Evolutionary conservation across 192 early-diverging fungal genomes (phyloP).

Genomic region (Entophlyctis luteolus): DNA sequence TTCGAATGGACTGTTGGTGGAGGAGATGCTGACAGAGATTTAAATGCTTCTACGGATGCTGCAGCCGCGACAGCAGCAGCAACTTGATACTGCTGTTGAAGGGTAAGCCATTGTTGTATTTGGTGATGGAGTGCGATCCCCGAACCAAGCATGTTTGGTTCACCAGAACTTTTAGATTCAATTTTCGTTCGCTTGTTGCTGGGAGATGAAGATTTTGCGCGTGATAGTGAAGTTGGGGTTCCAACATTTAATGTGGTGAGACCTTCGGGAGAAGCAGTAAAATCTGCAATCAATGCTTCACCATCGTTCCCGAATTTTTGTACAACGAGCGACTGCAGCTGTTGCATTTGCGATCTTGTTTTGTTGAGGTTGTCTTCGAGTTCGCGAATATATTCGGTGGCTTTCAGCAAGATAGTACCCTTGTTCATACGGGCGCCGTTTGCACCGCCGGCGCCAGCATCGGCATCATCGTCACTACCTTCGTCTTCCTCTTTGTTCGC

Average conservation of each 20-base stretch:
- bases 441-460: not conserved
- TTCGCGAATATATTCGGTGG: conserved; percentile 82
- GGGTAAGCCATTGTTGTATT: conserved; percentile 20
- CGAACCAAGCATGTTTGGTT: not conserved
- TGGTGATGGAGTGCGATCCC: conserved; percentile 20
- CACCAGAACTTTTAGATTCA: not conserved
- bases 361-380: conserved; percentile 13
- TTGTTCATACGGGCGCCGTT: conserved; percentile 74
- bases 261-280: not conserved
- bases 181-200: not conserved
- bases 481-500: conserved; percentile 42
- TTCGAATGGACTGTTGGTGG: not conserved
- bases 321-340: not conserved
- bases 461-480: conserved; percentile 43
- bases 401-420: conserved; percentile 85
- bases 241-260: not conserved
- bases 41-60: conserved; percentile 21
- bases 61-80: conserved; percentile 21
- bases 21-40: not conserved
- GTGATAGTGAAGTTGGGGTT: not conserved
- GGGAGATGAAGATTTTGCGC: not conserved
- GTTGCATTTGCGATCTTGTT: not conserved
- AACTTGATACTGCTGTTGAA: conserved; percentile 26
- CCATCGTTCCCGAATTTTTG: not conserved
- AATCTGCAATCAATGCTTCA: not conserved